Evolutionary conservation across 306 rosid species (phyloP).

Genomic region (Corylus heterophylla): DNA sequence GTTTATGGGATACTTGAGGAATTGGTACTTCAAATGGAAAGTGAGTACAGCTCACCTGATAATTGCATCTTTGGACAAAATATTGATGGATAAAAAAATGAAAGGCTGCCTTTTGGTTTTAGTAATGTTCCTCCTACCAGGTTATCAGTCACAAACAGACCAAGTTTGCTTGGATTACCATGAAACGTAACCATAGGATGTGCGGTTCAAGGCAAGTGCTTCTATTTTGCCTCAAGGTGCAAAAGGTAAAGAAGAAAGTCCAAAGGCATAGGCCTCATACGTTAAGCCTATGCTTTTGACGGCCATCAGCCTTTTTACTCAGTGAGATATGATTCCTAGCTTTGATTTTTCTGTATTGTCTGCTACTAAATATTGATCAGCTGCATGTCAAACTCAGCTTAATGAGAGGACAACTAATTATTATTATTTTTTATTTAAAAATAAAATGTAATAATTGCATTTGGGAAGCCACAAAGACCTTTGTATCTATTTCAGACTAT

Average conservation of each 20-base stretch:
- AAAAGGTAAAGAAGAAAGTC: too few relatives aligned
- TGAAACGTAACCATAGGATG: neutral
- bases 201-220: neutral
- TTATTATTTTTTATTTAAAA: too few relatives aligned
- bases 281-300: neutral
- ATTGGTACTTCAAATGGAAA: slow-evolving; percentile 63
- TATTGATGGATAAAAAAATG: slow-evolving; percentile 17
- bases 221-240: neutral
- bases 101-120: neutral
- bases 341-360: too few relatives aligned
- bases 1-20: slow-evolving; percentile 51
- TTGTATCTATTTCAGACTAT: too few relatives aligned
- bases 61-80: slow-evolving; percentile 24
- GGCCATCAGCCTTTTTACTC: neutral
- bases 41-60: slow-evolving; percentile 27
- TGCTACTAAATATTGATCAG: neutral
- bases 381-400: neutral
- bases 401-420: neutral
- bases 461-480: too few relatives aligned
- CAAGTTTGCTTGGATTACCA: neutral
- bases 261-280: too few relatives aligned
- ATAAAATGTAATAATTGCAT: too few relatives aligned
- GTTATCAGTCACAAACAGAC: neutral
- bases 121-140: neutral
- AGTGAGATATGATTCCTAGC: neutral